Base-by-base conservation (phyloP, 164 flowering plant species). In the Nelumbo lutea region DNA sequence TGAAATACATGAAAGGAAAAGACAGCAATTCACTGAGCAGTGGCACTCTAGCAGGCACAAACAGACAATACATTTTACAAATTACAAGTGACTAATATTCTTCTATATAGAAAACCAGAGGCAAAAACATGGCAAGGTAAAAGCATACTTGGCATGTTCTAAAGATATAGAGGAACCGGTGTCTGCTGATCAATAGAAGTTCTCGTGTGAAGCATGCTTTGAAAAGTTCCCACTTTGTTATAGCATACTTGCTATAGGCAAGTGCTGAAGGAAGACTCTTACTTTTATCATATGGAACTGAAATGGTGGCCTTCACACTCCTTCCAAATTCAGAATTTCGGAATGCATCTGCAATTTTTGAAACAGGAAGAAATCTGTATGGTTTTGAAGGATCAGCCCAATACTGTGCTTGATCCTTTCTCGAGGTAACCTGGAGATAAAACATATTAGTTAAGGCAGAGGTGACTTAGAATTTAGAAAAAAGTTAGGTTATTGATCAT, bases 361-460 rank as follows among this genome's bases (percentile, higher is more conserved):
- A 62, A 79, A 78, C 90, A 27, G 95, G 75, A 68, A 91, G 38
- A 68, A 73, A 94, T 7, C 40, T 78, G 69, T 94, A 86, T 6
- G 91, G 95, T 68, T 72, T 88, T 57, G 93, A 83, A 69, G 80
- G 66, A 82, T 91, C 87, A 55, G 85, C 86, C 98, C 98, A 91
- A 60, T 94, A 94, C 72, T 91, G 98, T 9, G 77, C 91, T 79
- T 91, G 98, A 77, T 94, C 96, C 77, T 90, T 93, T 77, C 58
- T 86, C 10, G 97, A 91, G 50, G 98, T 89, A 38, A 93, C 98
- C 98, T 93, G 80, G 13, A 72, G 59, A 70, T 56, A 15, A 40
- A 13, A 75, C 4, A 69, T 42, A 50, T 43, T 10, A 61, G 44
- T 61, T 39, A 58, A 66, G 61, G 59, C 9, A 58, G 51, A 52